Evolutionary conservation across 2,329 filamentous ascomycete genomes (phyloP), one percentile per base, ranked within the genome.

Genomic region (Raffaelea ambrosiae): DNA sequence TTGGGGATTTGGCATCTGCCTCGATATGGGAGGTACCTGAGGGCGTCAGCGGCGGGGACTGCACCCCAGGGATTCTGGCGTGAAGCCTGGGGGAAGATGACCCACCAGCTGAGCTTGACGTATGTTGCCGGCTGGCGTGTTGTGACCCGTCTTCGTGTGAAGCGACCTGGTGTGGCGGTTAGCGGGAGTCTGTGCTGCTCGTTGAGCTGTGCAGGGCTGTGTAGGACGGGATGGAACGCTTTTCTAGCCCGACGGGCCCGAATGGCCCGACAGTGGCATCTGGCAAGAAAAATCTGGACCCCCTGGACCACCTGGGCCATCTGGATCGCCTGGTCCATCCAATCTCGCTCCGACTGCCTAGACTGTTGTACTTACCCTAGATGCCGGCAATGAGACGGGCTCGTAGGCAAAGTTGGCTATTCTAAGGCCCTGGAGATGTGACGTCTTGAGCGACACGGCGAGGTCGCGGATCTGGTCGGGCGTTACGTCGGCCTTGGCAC

Each of bases 341-440:
- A n/a, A n/a, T n/a, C n/a, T n/a, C n/a, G n/a, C n/a, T n/a, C n/a
- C n/a, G n/a, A n/a, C n/a, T 4, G 23, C 11, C 26, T 26, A 5
- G 20, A 33, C 10, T n/a, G 19, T 18, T 29, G n/a, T 9, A 38
- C 84, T 67, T 81, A 91, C 88, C 67, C 87, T 79, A 41, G 88
- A 91, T 29, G 79, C 76, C 35, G 93, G 91, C 46, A 97, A 73
- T 33, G 93, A 97, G 54, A 95, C 83, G 31, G 91, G 84, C 63
- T 96, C 90, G 60, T 90, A 97, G 40, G 85, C 83, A 66, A 88
- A 95, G 61, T 89, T 87, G 61, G 85, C 86, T 72, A 95, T 80
- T 54, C 90, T 81, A 49, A 81, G 77, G 58, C 90, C 84, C 68
- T 96, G 90, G 52, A 95, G 74, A 57, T 84, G 81, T 42, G 82